Conservation (phyloP, 768 basidiomycete genomes). For the Leucosporidium creatinivorum region DNA sequence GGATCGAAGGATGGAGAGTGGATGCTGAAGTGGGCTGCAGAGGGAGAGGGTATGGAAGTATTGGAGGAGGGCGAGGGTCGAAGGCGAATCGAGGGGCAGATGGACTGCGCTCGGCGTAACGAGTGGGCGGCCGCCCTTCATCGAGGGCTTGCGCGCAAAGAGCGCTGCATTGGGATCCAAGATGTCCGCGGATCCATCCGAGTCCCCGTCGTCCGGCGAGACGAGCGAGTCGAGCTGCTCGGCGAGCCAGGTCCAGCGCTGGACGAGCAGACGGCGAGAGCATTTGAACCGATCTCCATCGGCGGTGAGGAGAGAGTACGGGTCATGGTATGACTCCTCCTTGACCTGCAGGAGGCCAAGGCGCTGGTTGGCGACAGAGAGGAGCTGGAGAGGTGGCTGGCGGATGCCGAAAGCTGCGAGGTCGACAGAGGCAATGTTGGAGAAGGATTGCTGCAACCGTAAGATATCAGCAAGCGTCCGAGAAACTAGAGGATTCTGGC, state of each 20-base stretch:
- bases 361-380: not conserved
- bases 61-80: conserved; percentile 79
- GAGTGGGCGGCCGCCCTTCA: conserved; percentile 3
- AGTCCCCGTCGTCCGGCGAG: no score
- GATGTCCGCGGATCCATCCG: no score
- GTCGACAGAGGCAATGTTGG: not conserved
- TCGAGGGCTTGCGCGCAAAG: not conserved
- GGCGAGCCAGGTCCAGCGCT: conserved; percentile 91
- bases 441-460: not conserved
- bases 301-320: conserved; percentile 54
- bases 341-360: not conserved
- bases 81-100: conserved; percentile 79
- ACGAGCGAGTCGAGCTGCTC: conserved; percentile 6
- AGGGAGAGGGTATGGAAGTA: conserved; percentile 85
- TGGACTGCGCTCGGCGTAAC: conserved; percentile 53
- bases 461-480: not conserved
- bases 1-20: conserved; percentile 78
- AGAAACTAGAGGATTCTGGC: not conserved
- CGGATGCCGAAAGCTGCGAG: not conserved
- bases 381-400: not conserved
- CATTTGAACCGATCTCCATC: conserved; percentile 81
- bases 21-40: conserved; percentile 81
- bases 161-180: no score
- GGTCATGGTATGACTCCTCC: no score
- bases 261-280: conserved; percentile 70